Evolutionary conservation across 192 early-diverging fungal genomes (phyloP).

Genomic region (Obelidium mucronatum): DNA sequence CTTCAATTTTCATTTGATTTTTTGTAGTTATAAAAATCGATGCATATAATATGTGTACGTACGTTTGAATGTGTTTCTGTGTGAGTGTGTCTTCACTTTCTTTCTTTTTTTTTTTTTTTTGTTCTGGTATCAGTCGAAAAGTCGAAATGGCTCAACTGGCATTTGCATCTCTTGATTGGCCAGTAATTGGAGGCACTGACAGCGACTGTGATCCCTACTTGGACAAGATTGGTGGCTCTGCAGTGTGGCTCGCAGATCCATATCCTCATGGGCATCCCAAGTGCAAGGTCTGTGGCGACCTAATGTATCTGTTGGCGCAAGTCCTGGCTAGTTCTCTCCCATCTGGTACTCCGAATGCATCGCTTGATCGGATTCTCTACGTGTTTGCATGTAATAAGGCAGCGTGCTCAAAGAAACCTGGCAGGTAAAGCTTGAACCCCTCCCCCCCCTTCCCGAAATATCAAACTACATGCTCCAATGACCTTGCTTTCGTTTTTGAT

Average conservation of each 20-base stretch:
- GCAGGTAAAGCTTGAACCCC: slow-evolving; percentile 11
- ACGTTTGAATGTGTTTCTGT: background rate
- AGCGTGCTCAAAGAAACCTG: background rate
- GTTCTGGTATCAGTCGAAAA: background rate
- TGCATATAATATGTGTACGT: background rate
- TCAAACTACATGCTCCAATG: too few relatives aligned
- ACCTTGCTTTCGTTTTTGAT: background rate
- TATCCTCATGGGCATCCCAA: background rate
- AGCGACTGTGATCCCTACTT: slow-evolving; percentile 23
- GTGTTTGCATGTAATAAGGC: slow-evolving; percentile 33
- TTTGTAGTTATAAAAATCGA: background rate
- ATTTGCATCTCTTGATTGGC: slow-evolving; percentile 16
- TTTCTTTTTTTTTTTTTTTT: slow-evolving; percentile 20
- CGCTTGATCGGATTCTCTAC: slow-evolving; percentile 28
- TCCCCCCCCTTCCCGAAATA: background rate
- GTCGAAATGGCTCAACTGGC: background rate
- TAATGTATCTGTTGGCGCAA: slow-evolving; percentile 29
- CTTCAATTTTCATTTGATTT: too few relatives aligned
- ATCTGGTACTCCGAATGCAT: slow-evolving; percentile 12
- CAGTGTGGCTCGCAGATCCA: slow-evolving; percentile 26
- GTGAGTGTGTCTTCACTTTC: background rate
- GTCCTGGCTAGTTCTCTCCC: slow-evolving; percentile 1
- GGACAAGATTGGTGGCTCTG: slow-evolving; percentile 36
- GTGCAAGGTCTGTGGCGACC: slow-evolving; percentile 6
- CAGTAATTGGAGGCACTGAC: background rate